These are phyloP conservation scores for Pisolithus microcarpus DNA, from an alignment of 768 basidiomycete species.

Conservation along the genomic window DNA sequence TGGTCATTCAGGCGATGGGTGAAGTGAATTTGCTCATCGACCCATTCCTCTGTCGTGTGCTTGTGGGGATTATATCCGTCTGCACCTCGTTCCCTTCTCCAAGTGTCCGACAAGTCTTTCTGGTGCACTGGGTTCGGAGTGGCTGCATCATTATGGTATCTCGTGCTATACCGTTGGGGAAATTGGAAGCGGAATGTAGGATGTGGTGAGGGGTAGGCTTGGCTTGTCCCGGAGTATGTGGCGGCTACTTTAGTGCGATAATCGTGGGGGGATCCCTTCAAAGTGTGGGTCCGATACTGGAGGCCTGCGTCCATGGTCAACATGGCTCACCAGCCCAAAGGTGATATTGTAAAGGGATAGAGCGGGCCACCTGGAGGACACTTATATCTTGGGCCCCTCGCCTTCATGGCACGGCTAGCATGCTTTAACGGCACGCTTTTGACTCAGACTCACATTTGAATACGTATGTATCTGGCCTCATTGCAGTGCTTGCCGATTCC, in stretches of 20 bases:
- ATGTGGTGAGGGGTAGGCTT: constrained; percentile 5
- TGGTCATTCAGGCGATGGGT: constrained; percentile 23
- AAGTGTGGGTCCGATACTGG: constrained; percentile 21
- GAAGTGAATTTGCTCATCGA: constrained; percentile 45
- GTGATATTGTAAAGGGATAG: constrained; percentile 5
- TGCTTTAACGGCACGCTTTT: constrained; percentile 11
- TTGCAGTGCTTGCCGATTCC: constrained; percentile 8
- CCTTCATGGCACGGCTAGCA: constrained; percentile 28
- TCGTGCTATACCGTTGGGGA: constrained; percentile 15
- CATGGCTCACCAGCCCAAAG: constrained; percentile 7
- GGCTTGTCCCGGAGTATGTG: constrained; percentile 18
- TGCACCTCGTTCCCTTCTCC: constrained; percentile 49
- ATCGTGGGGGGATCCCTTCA: constrained; percentile 15
- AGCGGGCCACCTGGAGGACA: constrained; percentile 7
- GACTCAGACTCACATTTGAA: constrained; percentile 14
- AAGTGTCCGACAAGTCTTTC: constrained; percentile 27
- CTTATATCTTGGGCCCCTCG: constrained; percentile 25
- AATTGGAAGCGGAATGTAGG: constrained; percentile 14
- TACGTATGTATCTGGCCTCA: constrained; percentile 24
- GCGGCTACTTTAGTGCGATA: constrained; percentile 9
- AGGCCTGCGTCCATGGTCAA: constrained; percentile 23
- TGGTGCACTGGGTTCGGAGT: constrained; percentile 14
- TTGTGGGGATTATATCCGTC: constrained; percentile 36
- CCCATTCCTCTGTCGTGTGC: constrained; percentile 58
- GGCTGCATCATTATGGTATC: constrained; percentile 12